These are phyloP conservation scores for Achlya hypogyna DNA, from an alignment of 352 stramenopile species.

Conservation along the genomic window DNA sequence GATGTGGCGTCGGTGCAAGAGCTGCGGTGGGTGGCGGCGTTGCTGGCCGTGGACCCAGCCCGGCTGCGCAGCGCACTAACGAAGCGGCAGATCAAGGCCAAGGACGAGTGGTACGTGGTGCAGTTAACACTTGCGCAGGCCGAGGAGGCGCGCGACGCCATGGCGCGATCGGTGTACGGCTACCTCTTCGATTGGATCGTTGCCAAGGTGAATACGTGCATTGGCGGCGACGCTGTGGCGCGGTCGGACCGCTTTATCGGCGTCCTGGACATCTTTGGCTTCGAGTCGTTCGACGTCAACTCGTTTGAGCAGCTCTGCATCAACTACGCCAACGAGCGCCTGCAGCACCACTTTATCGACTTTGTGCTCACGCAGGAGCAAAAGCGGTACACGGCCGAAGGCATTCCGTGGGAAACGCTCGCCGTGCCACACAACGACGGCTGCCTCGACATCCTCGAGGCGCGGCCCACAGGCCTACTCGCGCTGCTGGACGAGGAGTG, in stretches of 20 bases:
- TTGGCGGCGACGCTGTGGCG: background rate
- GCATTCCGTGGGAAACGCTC: slow-evolving; percentile 42
- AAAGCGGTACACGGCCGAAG: slow-evolving; percentile 30
- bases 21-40: slow-evolving; percentile 31
- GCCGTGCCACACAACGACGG: slow-evolving; percentile 45
- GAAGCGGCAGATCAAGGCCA: slow-evolving; percentile 58
- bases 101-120: slow-evolving; percentile 46
- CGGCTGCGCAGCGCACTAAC: slow-evolving; percentile 57
- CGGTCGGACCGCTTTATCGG: slow-evolving; percentile 22
- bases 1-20: slow-evolving; percentile 18
- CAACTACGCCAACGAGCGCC: slow-evolving; percentile 29
- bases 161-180: slow-evolving; percentile 82
- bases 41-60: slow-evolving; percentile 51
- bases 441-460: slow-evolving; percentile 38
- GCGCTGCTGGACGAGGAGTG: slow-evolving; percentile 44
- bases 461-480: slow-evolving; percentile 37
- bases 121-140: slow-evolving; percentile 33
- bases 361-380: slow-evolving; percentile 29
- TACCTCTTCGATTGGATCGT: slow-evolving; percentile 85
- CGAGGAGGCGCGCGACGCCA: slow-evolving; percentile 57
- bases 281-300: slow-evolving; percentile 27
- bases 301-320: slow-evolving; percentile 30
- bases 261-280: slow-evolving; percentile 30
- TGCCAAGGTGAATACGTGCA: slow-evolving; percentile 23
- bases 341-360: slow-evolving; percentile 29